Base-by-base conservation (phyloP, 2,329 filamentous ascomycete species). In the Exophiala lecanii-corni region DNA sequence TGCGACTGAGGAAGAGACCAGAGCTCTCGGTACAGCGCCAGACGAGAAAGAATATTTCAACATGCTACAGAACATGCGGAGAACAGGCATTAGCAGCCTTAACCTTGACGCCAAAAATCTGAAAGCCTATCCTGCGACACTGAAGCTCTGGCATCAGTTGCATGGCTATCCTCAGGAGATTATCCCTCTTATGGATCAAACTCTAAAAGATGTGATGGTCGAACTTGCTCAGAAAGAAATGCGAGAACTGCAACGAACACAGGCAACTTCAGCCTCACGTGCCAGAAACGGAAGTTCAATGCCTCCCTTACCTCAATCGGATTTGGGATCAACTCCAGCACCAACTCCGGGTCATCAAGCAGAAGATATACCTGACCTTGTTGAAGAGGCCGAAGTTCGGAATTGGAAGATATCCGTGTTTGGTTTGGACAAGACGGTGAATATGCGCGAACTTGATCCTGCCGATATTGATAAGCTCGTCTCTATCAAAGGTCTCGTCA, bases 391-490 rank as follows among this genome's bases (percentile, higher is more conserved):
- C 3, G 80, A 89, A 57, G 77, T 82, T 42, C 83, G 80, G 52
- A 78, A 81, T 10, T 98, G 92, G 64, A 84, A 91, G 58, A 87
- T 95, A 20, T 77, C 94, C 47, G 89, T 91, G 0, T 96, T 89
- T 62, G 89, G 89, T 5, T 70, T 97, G 34, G 89, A 96, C 58
- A 78, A 82, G 51, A 83, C 83, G 1, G 86, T 89, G 53, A 98
- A 98, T 57, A 75, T 98, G 70, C 81, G 92, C 66, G 92, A 97
- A 49, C 75, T 98, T 25, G 94, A 98, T 61, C 92, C 92, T 3
- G 85, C 85, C 43, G 88, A 97, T 60, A 95, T 97, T 79, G 94
- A 98, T 67, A 94, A 94, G 61, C 78, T 98, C 53, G 84, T 98
- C 54, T 87, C 84, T 54, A 83, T 98, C 66, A 98, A 97, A 67